Percentiles rank a stretch among this genome's conserved stretches.
Conservation (phyloP, 1,284 basidiomycete species). For the Fomes fomentarius region DNA sequence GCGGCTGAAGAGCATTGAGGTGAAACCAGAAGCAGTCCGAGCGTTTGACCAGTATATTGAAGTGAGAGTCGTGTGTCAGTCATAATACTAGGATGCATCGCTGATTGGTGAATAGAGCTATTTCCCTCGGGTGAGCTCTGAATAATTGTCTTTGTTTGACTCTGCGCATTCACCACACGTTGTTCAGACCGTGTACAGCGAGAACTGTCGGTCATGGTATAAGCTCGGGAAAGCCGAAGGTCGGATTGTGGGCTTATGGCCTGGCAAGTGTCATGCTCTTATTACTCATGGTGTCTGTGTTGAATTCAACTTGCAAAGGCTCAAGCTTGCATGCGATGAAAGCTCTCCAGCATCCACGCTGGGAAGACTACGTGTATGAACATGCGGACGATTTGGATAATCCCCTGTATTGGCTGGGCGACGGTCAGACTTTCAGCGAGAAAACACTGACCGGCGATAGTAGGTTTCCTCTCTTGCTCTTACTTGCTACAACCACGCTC, state of each 20-base stretch:
- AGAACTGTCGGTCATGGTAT: constrained; percentile 67
- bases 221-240: constrained; percentile 64
- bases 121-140: constrained; percentile 4
- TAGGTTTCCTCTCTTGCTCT: constrained; percentile 33
- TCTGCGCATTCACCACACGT: too few relatives aligned
- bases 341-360: constrained; percentile 55
- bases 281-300: too few relatives aligned
- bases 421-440: constrained; percentile 52
- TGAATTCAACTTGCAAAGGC: constrained; percentile 35
- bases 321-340: constrained; percentile 56
- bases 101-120: background rate
- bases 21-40: background rate
- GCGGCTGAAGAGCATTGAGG: constrained; percentile 54
- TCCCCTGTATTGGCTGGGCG: constrained; percentile 60
- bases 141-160: too few relatives aligned
- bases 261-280: constrained; percentile 41
- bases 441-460: constrained; percentile 47
- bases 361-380: constrained; percentile 69
- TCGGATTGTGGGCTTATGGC: constrained; percentile 60
- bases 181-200: constrained; percentile 58
- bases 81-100: background rate
- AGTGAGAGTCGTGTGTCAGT: background rate
- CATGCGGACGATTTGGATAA: constrained; percentile 47
- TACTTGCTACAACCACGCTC: background rate
- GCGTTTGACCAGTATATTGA: constrained; percentile 8